Percentiles rank a stretch among this genome's conserved stretches.
Evolutionary conservation across 306 rosid genomes (phyloP).

Genomic region (Dalbergia cultrata): DNA sequence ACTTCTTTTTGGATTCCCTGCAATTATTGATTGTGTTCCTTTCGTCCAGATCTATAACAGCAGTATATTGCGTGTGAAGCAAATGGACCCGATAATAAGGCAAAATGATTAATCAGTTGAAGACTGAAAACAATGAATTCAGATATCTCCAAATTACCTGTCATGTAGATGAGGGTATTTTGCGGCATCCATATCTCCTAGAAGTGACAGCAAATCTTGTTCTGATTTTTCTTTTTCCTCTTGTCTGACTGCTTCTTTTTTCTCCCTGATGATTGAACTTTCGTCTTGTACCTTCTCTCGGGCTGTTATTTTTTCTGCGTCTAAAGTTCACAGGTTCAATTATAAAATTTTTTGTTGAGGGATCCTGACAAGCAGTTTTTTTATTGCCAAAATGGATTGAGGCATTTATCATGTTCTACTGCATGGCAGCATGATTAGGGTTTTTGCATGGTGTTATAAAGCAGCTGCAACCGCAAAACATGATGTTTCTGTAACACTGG

Average conservation of each 20-base stretch:
- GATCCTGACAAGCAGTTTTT: slow-evolving; percentile 8
- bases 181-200: slow-evolving; percentile 59
- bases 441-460: background rate
- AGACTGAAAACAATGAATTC: slow-evolving; percentile 30
- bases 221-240: slow-evolving; percentile 50
- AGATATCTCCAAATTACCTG: slow-evolving; percentile 54
- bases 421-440: background rate
- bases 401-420: background rate
- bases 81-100: slow-evolving; percentile 60
- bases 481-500: background rate
- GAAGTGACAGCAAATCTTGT: slow-evolving; percentile 61
- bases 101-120: slow-evolving; percentile 15
- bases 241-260: slow-evolving; percentile 37
- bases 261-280: slow-evolving; percentile 43
- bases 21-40: slow-evolving; percentile 64
- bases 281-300: slow-evolving; percentile 41
- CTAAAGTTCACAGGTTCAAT: background rate
- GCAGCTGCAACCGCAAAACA: background rate
- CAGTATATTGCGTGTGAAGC: slow-evolving; percentile 63
- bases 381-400: background rate
- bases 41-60: slow-evolving; percentile 63
- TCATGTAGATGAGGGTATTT: slow-evolving; percentile 64
- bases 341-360: background rate
- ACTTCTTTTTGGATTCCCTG: slow-evolving; percentile 58
- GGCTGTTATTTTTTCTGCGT: background rate